Percentiles rank a stretch among this genome's conserved stretches.
Conservation (phyloP, 371 early-diverging fungal genomes). For the Amoeboaphelidium occidentale region DNA sequence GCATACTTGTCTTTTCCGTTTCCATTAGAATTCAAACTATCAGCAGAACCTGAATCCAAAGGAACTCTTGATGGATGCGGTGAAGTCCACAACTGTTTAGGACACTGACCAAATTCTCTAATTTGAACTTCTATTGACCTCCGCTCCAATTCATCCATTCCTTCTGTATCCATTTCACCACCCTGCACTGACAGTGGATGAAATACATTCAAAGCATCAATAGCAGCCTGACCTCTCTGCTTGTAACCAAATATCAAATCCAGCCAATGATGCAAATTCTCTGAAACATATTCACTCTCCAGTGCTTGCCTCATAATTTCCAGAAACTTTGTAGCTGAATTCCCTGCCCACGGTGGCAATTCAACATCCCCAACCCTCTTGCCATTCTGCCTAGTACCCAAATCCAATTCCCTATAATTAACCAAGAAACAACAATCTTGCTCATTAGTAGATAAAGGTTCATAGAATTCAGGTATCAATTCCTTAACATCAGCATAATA, state of each 20-base stretch:
- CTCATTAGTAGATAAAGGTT: too few relatives aligned
- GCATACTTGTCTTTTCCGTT: too few relatives aligned
- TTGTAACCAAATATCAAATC: conserved; percentile 74
- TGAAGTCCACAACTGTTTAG: not conserved
- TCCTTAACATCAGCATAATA: conserved; percentile 71
- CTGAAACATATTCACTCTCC: conserved; percentile 70
- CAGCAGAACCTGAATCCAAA: too few relatives aligned
- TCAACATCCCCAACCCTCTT: too few relatives aligned
- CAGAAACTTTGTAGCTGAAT: too few relatives aligned
- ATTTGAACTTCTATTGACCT: conserved; percentile 1
- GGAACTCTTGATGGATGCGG: too few relatives aligned
- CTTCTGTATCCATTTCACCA: not conserved
- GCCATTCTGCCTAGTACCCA: too few relatives aligned
- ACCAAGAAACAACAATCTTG: too few relatives aligned
- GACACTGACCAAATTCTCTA: conserved; percentile 2
- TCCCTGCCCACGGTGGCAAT: too few relatives aligned
- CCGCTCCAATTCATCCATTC: not conserved
- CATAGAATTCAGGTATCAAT: conserved; percentile 71
- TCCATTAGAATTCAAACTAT: too few relatives aligned
- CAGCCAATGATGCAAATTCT: conserved; percentile 62
- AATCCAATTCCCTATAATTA: too few relatives aligned
- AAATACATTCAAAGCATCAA: conserved; percentile 14
- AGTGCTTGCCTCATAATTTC: too few relatives aligned
- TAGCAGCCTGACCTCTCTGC: conserved; percentile 53
- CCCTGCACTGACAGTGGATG: conserved; percentile 2